Conservation (phyloP, 805 yeast species). For the Wickerhamiella occidentalis region DNA sequence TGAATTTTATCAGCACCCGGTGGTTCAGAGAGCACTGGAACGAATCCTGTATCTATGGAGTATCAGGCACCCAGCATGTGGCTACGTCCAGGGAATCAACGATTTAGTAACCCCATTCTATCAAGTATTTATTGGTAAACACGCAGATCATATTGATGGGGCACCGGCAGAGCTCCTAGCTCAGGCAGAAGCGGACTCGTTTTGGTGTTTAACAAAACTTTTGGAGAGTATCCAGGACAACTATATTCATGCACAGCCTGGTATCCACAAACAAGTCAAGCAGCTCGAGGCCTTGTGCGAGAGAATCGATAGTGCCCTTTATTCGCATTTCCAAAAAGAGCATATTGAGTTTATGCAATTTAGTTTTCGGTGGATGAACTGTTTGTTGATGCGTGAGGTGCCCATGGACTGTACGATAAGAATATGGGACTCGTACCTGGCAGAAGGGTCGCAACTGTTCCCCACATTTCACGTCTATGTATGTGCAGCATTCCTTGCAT, state of each 20-base stretch:
- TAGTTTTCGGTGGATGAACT: slow-evolving; percentile 97
- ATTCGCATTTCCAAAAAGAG: slow-evolving; percentile 63
- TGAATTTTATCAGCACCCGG: slow-evolving; percentile 51
- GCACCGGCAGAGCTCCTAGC: slow-evolving; percentile 44
- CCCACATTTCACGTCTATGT: slow-evolving; percentile 92
- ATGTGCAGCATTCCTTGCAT: slow-evolving; percentile 89
- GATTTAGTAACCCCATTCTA: slow-evolving; percentile 88
- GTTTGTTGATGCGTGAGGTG: slow-evolving; percentile 88
- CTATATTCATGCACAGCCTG: slow-evolving; percentile 96
- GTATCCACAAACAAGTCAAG: slow-evolving; percentile 80
- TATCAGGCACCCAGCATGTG: slow-evolving; percentile 91
- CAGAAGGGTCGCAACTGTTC: slow-evolving; percentile 52
- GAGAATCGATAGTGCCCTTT: slow-evolving; percentile 64
- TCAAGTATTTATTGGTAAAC: slow-evolving; percentile 68
- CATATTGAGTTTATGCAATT: slow-evolving; percentile 92
- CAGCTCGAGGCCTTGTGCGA: slow-evolving; percentile 60
- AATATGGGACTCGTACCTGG: slow-evolving; percentile 93
- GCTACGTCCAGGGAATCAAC: slow-evolving; percentile 95
- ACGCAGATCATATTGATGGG: slow-evolving; percentile 43
- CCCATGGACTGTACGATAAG: slow-evolving; percentile 65
- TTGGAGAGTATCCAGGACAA: slow-evolving; percentile 93
- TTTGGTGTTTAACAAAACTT: slow-evolving; percentile 88
- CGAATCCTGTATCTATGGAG: slow-evolving; percentile 87
- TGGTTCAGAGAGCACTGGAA: slow-evolving; percentile 70
- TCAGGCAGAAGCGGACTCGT: slow-evolving; percentile 85